Base-by-base conservation (phyloP, 2,329 filamentous ascomycete genomes). In the Anisogramma anomala region DNA sequence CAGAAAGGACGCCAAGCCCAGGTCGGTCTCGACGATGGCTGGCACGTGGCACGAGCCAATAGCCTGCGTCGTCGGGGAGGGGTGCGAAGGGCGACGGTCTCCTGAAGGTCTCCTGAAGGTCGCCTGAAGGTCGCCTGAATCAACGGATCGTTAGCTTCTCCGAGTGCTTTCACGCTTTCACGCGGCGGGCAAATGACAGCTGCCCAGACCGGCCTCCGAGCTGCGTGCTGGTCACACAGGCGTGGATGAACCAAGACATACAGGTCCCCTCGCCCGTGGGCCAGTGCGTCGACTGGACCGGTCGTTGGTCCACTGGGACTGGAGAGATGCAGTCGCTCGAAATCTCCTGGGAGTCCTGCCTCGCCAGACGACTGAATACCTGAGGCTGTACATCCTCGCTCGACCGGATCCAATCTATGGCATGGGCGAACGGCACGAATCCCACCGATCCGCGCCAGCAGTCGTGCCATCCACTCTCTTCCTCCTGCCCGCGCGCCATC, bases 111-210 rank as follows among this genome's bases (percentile, higher is more conserved):
- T n/a, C n/a, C n/a, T n/a, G n/a, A n/a, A n/a, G n/a, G n/a, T n/a
- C n/a, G n/a, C n/a, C n/a, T n/a, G n/a, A n/a, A n/a, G 9, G 15
- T 17, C 18, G 11, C 10, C 18, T 46, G 40, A 15, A 34, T 40
- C 40, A 37, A 13, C 18, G 23, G 13, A 36, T 20, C 25, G 8
- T 18, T 13, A 13, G 32, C 32, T 18, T 17, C n/a, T 11, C 23
- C 34, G 19, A 18, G 9, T 26, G 26, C 6, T 19, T 26, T 31
- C 33, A 33, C 18, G 26, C 6, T 19, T 26, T 31, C 33, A 33
- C 18, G 18, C 22, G 32, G 23, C 28, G 31, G 33, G 36, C 40
- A 34, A 40, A 46, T 46, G 36, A 37, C 43, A 46, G 36, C 28
- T 34, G 34, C 9, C 14, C 28, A 32, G 28, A 13, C 13, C 17